Evolutionary conservation across 441 rosid species (phyloP), one percentile per base, ranked within the genome.

Genomic region (Iberis amara): DNA sequence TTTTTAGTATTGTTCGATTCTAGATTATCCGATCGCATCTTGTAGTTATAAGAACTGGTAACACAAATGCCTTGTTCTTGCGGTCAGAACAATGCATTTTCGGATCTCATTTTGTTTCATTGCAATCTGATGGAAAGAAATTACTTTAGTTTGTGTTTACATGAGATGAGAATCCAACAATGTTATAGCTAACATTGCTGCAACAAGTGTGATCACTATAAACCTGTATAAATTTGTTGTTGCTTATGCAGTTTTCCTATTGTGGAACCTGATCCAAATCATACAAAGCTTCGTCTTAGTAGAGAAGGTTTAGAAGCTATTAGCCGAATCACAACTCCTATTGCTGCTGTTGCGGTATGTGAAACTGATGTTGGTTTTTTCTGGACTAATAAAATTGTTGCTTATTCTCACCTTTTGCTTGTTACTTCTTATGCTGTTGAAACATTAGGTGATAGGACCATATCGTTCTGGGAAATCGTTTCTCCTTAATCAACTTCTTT

Each of bases 401-500:
- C 39, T 7, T 58, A 4, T 53, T 52, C 70, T 66, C 52, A 54
- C 1, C 10, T 46, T 40, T 52, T 53, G 30, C 39, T 47, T 66
- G 18, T 38, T 39, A 23, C 49, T 52, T 39, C 42, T 39, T 57
- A 36, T 54, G 62, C 63, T 59, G 52, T 67, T 72, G 49, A 47
- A 61, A 66, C 53, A 62, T 68, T 78, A 92, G 96, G 97, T 89
- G 28, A 92, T 92, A 69, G 99, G 97, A 48, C 99, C 99, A 27
- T 89, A 92, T 55, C 95, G 99, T 53, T 92, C 99, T 6, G 99
- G 99, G 59, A 92, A 92, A 70, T 92, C 97, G 0, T 92, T 92
- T 80, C 73, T 92, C 50, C 97, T 92, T 41, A 92, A 92, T 81
- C 99, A 92, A 57, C 97, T 92, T 67, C 97, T 89, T 65, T 89